These are phyloP conservation scores for Chalciporus piperatoides DNA, from an alignment of 1,284 basidiomycete species.

Conservation along the genomic window DNA sequence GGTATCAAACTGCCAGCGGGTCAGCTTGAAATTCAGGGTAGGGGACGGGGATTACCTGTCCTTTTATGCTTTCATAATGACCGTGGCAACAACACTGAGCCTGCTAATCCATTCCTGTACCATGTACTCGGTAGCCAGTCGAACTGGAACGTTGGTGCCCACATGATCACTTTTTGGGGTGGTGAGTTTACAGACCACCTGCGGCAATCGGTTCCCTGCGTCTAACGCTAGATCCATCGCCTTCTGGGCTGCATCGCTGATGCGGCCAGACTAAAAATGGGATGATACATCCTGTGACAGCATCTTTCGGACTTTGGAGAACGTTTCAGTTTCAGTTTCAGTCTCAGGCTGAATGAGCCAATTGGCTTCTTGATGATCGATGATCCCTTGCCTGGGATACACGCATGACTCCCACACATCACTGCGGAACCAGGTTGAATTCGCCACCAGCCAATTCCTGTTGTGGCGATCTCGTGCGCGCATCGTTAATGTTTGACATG, in stretches of 20 bases:
- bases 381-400: not conserved
- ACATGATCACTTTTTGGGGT: conserved; percentile 4
- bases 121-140: not conserved
- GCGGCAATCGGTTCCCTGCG: conserved; percentile 9
- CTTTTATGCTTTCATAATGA: conserved; percentile 17
- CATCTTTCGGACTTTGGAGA: conserved; percentile 25
- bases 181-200: not conserved
- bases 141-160: not conserved
- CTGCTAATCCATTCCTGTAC: conserved; percentile 3
- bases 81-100: conserved; percentile 15
- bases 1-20: conserved; percentile 18
- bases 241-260: not conserved
- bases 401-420: conserved; percentile 18
- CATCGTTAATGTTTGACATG: conserved; percentile 15
- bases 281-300: conserved; percentile 15
- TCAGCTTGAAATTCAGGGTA: conserved; percentile 30
- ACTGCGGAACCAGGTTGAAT: conserved; percentile 21
- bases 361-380: conserved; percentile 9
- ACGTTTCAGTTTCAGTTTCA: conserved; percentile 22
- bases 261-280: conserved; percentile 2
- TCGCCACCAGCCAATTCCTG: conserved; percentile 26
- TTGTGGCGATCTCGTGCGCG: conserved; percentile 17
- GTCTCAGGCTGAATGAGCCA: conserved; percentile 12
- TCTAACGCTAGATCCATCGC: conserved; percentile 7
- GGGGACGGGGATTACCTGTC: conserved; percentile 31